Percentiles rank a stretch among this genome's conserved stretches.
Evolutionary conservation across 1,139 yeast genomes (phyloP).

Genomic region (Suhomyces anneliseae): DNA sequence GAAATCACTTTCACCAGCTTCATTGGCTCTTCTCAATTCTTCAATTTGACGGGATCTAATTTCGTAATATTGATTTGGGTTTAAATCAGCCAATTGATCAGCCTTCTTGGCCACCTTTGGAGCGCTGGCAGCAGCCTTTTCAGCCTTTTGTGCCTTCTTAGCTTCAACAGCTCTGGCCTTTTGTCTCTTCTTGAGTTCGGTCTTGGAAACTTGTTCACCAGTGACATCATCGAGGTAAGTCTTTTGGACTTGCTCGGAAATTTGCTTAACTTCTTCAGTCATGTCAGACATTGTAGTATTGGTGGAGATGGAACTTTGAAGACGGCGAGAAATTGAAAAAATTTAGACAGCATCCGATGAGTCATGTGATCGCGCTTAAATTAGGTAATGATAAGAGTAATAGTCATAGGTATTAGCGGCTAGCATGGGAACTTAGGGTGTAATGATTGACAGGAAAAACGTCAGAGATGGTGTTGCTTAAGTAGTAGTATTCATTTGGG

Average conservation of each 20-base stretch:
- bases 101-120: conserved; percentile 54
- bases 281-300: conserved; percentile 39
- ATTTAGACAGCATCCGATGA: conserved; percentile 1
- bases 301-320: not conserved
- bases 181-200: conserved; percentile 94
- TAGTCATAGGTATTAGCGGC: not conserved
- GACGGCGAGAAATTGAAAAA: not conserved
- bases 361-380: not conserved
- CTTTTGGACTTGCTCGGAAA: conserved; percentile 80
- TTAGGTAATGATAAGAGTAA: no score
- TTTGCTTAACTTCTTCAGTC: conserved; percentile 57
- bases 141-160: conserved; percentile 89
- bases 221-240: conserved; percentile 89
- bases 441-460: no score
- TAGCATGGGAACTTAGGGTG: not conserved
- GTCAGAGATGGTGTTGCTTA: no score
- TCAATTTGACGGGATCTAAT: conserved; percentile 88
- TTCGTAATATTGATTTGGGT: conserved; percentile 92
- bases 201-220: conserved; percentile 95
- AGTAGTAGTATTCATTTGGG: no score
- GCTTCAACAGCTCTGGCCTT: conserved; percentile 85
- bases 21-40: conserved; percentile 62
- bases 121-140: conserved; percentile 55
- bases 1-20: conserved; percentile 60
- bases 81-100: conserved; percentile 81